Evolutionary conservation across 2,329 filamentous ascomycete genomes (phyloP).

Genomic region (Trichoderma hamatum): DNA sequence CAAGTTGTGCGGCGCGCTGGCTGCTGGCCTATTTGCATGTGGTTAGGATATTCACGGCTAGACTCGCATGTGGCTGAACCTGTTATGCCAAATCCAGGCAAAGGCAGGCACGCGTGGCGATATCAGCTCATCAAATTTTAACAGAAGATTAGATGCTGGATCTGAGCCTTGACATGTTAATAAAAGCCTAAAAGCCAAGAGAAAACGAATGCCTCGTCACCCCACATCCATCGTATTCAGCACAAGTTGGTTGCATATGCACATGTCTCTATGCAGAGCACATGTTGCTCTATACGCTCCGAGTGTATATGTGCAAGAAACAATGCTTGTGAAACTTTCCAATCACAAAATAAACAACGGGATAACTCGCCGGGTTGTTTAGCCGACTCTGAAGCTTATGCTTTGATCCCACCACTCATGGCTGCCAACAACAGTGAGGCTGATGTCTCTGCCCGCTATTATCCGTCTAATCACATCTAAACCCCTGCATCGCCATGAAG

Average conservation of each 20-base stretch:
- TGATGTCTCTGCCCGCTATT: neutral
- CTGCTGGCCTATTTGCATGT: neutral
- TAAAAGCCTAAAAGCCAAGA: neutral
- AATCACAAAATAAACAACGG: neutral
- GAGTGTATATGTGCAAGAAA: neutral
- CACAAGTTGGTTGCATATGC: neutral
- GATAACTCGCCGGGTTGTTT: neutral
- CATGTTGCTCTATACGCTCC: neutral
- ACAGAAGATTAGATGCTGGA: neutral
- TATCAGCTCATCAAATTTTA: neutral
- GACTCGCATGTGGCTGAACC: slow-evolving; percentile 11
- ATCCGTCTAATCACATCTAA: neutral
- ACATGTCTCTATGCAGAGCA: neutral
- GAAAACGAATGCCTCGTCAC: slow-evolving; percentile 3
- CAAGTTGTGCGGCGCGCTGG: neutral
- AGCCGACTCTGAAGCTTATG: slow-evolving; percentile 1
- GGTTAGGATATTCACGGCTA: slow-evolving; percentile 20
- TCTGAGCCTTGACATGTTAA: neutral
- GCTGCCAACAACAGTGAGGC: neutral
- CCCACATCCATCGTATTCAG: neutral
- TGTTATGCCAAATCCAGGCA: neutral
- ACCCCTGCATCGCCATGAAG: neutral
- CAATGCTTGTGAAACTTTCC: neutral
- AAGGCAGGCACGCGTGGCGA: neutral
- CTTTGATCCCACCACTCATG: neutral